Evolutionary conservation across 139 green algal genomes (phyloP).

Genomic region (Mesotaenium endlicherianum): DNA sequence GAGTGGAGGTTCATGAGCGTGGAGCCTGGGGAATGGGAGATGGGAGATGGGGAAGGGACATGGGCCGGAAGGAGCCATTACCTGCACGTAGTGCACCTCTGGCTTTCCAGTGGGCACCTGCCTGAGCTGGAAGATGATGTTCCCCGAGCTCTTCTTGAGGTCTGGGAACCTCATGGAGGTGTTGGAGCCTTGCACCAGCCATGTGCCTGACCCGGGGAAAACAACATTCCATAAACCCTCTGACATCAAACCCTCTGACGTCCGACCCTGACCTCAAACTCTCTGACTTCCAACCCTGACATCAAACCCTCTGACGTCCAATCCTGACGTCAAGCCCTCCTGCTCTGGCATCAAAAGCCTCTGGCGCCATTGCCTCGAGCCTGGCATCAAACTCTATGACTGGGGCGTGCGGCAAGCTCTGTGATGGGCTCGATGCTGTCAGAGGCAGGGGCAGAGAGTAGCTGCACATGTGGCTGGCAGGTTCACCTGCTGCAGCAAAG

Average conservation of each 20-base stretch:
- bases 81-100: slow-evolving; percentile 37
- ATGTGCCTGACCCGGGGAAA: slow-evolving; percentile 16
- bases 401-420: too few species aligned
- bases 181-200: slow-evolving; percentile 2
- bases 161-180: not conserved
- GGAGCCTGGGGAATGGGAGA: too few species aligned
- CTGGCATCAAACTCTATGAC: not conserved
- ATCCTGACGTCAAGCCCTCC: not conserved
- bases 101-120: not conserved
- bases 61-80: too few species aligned
- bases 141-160: slow-evolving; percentile 15
- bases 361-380: not conserved
- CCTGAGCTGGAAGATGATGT: slow-evolving; percentile 47
- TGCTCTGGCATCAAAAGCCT: not conserved
- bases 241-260: too few species aligned
- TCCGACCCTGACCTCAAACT: not conserved
- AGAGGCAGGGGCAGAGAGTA: too few species aligned
- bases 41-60: too few species aligned
- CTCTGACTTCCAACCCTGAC: not conserved
- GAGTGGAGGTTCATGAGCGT: not conserved
- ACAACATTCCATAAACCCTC: not conserved
- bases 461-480: too few species aligned
- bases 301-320: not conserved
- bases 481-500: too few species aligned
- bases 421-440: too few species aligned